These are phyloP conservation scores for Clonostachys rosea DNA, from an alignment of 2,329 filamentous ascomycete species.

Conservation along the genomic window DNA sequence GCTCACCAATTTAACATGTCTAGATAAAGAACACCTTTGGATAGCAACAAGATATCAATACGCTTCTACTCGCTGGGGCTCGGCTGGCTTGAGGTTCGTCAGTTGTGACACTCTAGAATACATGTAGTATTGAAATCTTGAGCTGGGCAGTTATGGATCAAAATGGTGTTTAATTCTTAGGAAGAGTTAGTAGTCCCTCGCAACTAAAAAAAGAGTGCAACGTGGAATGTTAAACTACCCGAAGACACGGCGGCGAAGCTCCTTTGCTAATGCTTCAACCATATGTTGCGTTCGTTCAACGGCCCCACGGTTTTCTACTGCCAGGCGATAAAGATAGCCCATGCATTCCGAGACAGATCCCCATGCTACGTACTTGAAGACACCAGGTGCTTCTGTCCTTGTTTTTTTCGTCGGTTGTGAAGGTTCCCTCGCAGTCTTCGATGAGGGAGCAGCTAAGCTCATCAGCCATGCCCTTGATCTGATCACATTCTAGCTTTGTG, in stretches of 20 bases:
- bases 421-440: conserved; percentile 32
- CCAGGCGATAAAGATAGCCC: conserved; percentile 65
- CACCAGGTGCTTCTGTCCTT: conserved; percentile 37
- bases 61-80: no score
- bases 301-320: conserved; percentile 69
- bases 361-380: conserved; percentile 67
- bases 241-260: conserved; percentile 17
- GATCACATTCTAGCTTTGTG: conserved; percentile 45
- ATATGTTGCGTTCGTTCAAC: conserved; percentile 49
- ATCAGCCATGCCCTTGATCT: conserved; percentile 94
- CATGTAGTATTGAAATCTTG: no score
- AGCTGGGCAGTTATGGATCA: no score
- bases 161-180: no score
- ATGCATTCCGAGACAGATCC: conserved; percentile 74
- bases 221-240: background rate
- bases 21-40: no score
- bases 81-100: no score
- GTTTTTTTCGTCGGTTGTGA: conserved; percentile 6
- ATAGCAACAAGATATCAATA: no score
- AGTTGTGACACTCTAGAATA: no score
- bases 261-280: conserved; percentile 17
- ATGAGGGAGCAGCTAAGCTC: conserved; percentile 68
- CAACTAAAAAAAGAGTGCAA: no score
- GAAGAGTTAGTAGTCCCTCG: no score
- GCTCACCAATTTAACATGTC: no score